Base-by-base conservation (phyloP, 768 basidiomycete species). In the Lactarius psammicola region DNA sequence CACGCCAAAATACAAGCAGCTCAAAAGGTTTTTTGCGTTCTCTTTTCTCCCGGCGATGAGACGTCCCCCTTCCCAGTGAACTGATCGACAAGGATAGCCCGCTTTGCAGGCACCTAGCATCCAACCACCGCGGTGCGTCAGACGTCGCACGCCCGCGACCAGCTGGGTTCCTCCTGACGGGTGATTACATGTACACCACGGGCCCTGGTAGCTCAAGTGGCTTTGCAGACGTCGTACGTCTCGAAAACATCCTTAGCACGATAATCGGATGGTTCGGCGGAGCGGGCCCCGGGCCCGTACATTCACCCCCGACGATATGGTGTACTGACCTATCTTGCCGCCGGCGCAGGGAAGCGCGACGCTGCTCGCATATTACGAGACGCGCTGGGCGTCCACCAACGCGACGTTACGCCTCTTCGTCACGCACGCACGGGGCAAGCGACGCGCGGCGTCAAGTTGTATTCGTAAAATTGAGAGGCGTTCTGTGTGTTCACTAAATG, bases 271-370 rank as follows among this genome's bases (percentile, higher is more conserved):
- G 51, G 28, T 11, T 46, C 17, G 49, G 40, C 15, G 57, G 49
- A 63, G 67, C 15, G 42, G 60, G 54, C 62, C 46, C 15, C 59
- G 13, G 56, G 20, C 23, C 46, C 69, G 5, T 65, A 42, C 15
- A 23, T 59, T 2, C 20, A 23, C 68, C 13, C 63, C 51, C 8
- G 55, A 42, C 42, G 58, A 56, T 4, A n/a, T 59, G 36, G 69
- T 65, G 54, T 59, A 56, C 46, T 65, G 67, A 67, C 63, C 61
- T 2, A 26, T 68, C 6, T 58, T 61, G n/a, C 38, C 62, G 17
- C 46, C 62, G 10, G 64, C 54, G 10, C 64, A 42, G 5, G 34
- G 63, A 23, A 40, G 36, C 17, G 63, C 64, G 23, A 65, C 67
- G 2, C 26, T 63, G 8, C 60, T 68, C 46, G 58, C 68, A n/a